These are phyloP conservation scores for Inga laurina DNA, from an alignment of 306 rosid species.

Conservation along the genomic window DNA sequence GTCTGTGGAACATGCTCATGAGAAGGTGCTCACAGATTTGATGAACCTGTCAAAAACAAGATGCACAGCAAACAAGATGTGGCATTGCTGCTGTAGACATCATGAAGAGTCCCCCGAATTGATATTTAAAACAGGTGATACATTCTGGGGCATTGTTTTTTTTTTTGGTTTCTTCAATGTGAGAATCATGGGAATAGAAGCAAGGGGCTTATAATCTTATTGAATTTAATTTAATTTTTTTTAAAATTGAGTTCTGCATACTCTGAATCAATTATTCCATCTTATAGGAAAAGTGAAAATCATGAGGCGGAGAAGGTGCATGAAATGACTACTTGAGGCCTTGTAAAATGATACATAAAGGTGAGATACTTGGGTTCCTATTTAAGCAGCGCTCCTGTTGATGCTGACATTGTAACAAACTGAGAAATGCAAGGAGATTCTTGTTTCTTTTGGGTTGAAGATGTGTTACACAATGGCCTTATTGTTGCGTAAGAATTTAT, in stretches of 20 bases:
- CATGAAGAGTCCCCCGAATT: neutral
- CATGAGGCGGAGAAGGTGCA: neutral
- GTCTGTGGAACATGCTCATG: conserved; percentile 19
- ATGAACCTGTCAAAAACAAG: conserved; percentile 8
- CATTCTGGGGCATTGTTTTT: neutral
- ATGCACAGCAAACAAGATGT: neutral
- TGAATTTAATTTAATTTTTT: too few relatives aligned
- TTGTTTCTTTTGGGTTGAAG: neutral
- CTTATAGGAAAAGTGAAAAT: neutral
- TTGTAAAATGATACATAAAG: neutral
- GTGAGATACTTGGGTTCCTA: neutral
- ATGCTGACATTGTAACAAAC: neutral
- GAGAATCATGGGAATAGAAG: neutral
- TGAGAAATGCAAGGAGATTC: neutral
- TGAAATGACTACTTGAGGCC: neutral
- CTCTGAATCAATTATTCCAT: neutral
- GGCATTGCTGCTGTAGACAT: neutral
- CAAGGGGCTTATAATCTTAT: neutral
- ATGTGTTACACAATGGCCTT: neutral
- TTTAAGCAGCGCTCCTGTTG: neutral
- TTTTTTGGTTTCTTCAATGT: neutral
- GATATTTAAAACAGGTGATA: neutral
- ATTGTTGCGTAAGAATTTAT: neutral
- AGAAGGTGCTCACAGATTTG: neutral
- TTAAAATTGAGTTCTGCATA: neutral